phyloP scores from a whole-genome alignment of 106 monocot genomes.

The Chionographis japonica region DNA sequence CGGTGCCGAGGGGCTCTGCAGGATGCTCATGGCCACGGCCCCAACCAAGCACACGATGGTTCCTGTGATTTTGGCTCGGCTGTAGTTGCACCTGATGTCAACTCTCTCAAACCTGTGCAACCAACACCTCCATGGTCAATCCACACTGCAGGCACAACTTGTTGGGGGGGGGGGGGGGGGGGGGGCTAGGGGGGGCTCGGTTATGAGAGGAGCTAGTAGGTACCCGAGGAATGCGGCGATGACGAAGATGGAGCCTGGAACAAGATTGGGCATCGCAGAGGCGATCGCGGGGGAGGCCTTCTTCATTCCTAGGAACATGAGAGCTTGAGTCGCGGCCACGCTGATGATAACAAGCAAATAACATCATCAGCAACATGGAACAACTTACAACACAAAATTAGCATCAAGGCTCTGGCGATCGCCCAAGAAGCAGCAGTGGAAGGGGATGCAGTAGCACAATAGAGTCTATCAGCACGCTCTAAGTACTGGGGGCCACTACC shows the following conservation, averaged over 20 bases:
- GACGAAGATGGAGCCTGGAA: conserved; percentile 66
- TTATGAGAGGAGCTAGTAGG: neutral
- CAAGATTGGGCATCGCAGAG: conserved; percentile 69
- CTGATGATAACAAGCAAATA: conserved; percentile 16
- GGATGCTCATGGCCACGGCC: conserved; percentile 25
- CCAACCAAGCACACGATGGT: conserved; percentile 25
- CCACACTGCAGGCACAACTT: too few species aligned
- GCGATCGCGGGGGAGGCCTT: conserved; percentile 65
- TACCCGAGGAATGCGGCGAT: conserved; percentile 57
- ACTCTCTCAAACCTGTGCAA: conserved; percentile 63
- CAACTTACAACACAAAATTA: too few species aligned
- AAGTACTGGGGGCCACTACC: too few species aligned
- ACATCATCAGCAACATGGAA: neutral
- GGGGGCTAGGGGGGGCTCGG: too few species aligned
- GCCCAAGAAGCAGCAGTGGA: too few species aligned
- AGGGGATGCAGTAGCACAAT: too few species aligned
- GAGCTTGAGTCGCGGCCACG: conserved; percentile 55
- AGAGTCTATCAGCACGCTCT: too few species aligned
- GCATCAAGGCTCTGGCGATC: too few species aligned
- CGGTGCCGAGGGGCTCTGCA: conserved; percentile 34
- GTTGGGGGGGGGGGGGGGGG: too few species aligned
- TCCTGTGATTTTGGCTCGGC: conserved; percentile 16
- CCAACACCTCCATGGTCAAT: too few species aligned
- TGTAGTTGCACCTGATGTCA: conserved; percentile 22
- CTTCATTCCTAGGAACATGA: conserved; percentile 47